phyloP scores from a whole-genome alignment of 2,329 filamentous ascomycete genomes.

The Trichoderma aggressivum region DNA sequence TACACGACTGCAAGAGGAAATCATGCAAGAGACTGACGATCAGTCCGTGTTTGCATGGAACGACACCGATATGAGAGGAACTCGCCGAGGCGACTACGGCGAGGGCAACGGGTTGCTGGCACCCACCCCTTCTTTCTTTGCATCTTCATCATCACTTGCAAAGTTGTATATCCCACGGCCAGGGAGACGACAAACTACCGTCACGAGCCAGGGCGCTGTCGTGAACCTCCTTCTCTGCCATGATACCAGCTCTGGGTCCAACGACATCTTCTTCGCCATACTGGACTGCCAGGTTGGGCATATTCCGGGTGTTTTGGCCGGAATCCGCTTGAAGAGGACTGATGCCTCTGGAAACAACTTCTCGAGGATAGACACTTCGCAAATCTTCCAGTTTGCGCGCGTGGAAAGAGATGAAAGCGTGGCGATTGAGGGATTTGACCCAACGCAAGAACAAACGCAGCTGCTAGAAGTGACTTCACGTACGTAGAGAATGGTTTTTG shows the following conservation, averaged over 20 bases:
- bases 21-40: background rate
- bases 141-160: too few species aligned
- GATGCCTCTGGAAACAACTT: background rate
- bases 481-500: background rate
- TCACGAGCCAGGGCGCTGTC: background rate
- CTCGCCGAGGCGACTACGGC: too few species aligned
- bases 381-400: background rate
- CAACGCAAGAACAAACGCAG: background rate
- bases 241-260: background rate
- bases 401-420: background rate
- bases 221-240: background rate
- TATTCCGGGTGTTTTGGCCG: background rate
- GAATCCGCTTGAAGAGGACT: background rate
- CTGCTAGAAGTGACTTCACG: background rate
- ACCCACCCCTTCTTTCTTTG: background rate
- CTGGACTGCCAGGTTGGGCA: background rate
- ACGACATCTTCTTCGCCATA: background rate
- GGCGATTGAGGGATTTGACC: background rate
- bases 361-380: background rate
- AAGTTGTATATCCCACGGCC: too few species aligned
- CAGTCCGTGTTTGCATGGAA: background rate
- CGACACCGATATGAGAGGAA: too few species aligned
- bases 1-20: background rate
- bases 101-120: background rate
- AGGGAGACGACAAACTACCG: rapidly evolving